Evolutionary conservation across 1,139 yeast genomes (phyloP).

Genomic region (Kurtzmaniella quercitrusa): DNA sequence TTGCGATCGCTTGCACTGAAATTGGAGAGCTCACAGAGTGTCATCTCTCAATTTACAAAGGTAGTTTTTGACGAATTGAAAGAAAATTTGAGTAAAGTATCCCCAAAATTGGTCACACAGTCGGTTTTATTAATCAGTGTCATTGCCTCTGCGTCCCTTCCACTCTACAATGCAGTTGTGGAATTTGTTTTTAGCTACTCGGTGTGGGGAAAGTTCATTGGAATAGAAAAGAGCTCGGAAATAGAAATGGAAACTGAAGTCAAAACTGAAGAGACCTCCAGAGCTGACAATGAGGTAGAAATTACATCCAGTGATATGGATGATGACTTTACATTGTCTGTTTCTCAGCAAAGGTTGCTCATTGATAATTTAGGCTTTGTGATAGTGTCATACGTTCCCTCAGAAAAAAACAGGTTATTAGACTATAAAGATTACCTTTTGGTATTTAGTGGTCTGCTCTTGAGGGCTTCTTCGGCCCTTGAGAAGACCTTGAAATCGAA

Average conservation of each 20-base stretch:
- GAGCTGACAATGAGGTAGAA: constrained; percentile 11
- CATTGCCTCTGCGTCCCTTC: constrained; percentile 37
- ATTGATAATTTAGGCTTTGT: constrained; percentile 60
- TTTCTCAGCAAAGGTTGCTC: constrained; percentile 56
- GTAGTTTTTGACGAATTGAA: constrained; percentile 54
- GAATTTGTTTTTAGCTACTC: constrained; percentile 28
- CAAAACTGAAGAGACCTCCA: constrained; percentile 9
- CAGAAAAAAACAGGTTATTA: constrained; percentile 13
- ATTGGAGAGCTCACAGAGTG: constrained; percentile 20
- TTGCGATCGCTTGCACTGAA: constrained; percentile 38
- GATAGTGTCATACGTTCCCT: constrained; percentile 23
- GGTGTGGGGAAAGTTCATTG: constrained; percentile 37
- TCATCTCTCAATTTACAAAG: constrained; percentile 26
- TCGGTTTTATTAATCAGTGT: constrained; percentile 57
- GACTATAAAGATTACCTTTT: constrained; percentile 61
- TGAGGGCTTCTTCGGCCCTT: constrained; percentile 60
- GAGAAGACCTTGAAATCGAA: constrained; percentile 68
- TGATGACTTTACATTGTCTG: constrained; percentile 34
- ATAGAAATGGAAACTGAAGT: constrained; percentile 8
- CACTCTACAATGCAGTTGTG: constrained; percentile 46
- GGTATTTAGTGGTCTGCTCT: constrained; percentile 59
- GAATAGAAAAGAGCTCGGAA: constrained; percentile 14
- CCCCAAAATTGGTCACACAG: constrained; percentile 55
- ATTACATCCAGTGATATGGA: constrained; percentile 7
- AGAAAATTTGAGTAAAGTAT: constrained; percentile 47